Base-by-base conservation (phyloP, 148 eudicot genomes). In the Rhododendron griersonianum region DNA sequence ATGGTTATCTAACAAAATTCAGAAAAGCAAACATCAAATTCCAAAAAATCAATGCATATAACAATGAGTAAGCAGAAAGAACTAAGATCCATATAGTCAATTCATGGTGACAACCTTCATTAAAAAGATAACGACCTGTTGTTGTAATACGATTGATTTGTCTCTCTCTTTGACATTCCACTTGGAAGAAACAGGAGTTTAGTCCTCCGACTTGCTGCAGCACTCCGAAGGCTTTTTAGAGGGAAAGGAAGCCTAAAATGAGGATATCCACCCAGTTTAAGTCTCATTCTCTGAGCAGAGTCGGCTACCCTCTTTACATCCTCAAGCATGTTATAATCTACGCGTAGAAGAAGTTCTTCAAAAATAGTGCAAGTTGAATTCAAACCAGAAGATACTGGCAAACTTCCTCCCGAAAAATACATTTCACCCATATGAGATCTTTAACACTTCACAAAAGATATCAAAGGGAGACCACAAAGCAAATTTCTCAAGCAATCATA, bases 271-370 rank as follows among this genome's bases (percentile, higher is more conserved):
- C 95, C 89, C 63, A 93, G 48, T 86, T 91, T 92, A 3, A 82
- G 35, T 78, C 95, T 96, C 87, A 13, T 88, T 90, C 99, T 92
- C 87, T 89, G 90, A 35, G 98, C 98, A 47, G 98, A 95, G 74
- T 98, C 99, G 76, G 99, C 98, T 21, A 94, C 92, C 90, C 98
- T 92, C 86, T 94, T 98, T 86, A 93, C 93, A 86, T 95, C 98
- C 91, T 98, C 98, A 79, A 98, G 94, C 96, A 95, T 86, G 85
- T 93, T 88, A 88, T 91, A 98, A 88, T 98, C 99, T 98, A 82
- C 23, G 3, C 55, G 44, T 11, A 82, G 78, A 77, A 19, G 85
- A 81, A 80, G 37, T 23, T 7, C 21, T 19, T 28, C 23, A 47
- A 33, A 25, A 78, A 47, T 23, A 15, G 45, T 75, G 10, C 13